These are phyloP conservation scores for Russula foetens DNA, from an alignment of 768 basidiomycete genomes.

Conservation along the genomic window DNA sequence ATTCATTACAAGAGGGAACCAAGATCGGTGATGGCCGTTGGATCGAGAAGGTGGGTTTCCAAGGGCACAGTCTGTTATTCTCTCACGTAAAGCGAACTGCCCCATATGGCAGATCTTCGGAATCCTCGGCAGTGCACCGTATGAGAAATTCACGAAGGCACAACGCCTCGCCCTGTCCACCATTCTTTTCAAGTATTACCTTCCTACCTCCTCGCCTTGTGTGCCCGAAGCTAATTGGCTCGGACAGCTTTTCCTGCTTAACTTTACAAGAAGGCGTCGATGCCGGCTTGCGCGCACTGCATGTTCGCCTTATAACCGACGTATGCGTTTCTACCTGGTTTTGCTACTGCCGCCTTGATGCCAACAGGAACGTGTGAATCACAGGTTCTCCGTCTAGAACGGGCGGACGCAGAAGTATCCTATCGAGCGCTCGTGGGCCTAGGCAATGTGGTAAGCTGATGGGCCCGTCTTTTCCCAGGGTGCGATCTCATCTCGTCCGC, in stretches of 20 bases:
- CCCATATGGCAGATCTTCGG: conserved; percentile 44
- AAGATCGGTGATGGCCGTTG: conserved; percentile 38
- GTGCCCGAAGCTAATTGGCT: conserved; percentile 7
- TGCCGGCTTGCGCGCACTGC: conserved; percentile 32
- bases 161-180: conserved; percentile 77
- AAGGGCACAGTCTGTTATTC: neutral
- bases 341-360: neutral
- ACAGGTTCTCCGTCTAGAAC: conserved; percentile 38
- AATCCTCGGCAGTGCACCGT: conserved; percentile 42
- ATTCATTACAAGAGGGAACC: conserved; percentile 57
- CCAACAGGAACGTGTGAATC: neutral
- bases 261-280: conserved; percentile 37
- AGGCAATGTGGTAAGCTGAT: conserved; percentile 55
- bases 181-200: conserved; percentile 70
- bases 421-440: conserved; percentile 68
- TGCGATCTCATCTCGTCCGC: conserved; percentile 6
- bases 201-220: neutral
- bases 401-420: conserved; percentile 57
- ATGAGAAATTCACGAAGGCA: conserved; percentile 50
- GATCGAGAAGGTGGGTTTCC: conserved; percentile 39
- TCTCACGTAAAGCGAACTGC: neutral
- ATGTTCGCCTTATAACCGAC: conserved; percentile 38
- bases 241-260: conserved; percentile 56
- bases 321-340: conserved; percentile 29
- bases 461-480: neutral